phyloP scores from a whole-genome alignment of 495 filamentous ascomycete genomes.

The Penicillium nucicola region DNA sequence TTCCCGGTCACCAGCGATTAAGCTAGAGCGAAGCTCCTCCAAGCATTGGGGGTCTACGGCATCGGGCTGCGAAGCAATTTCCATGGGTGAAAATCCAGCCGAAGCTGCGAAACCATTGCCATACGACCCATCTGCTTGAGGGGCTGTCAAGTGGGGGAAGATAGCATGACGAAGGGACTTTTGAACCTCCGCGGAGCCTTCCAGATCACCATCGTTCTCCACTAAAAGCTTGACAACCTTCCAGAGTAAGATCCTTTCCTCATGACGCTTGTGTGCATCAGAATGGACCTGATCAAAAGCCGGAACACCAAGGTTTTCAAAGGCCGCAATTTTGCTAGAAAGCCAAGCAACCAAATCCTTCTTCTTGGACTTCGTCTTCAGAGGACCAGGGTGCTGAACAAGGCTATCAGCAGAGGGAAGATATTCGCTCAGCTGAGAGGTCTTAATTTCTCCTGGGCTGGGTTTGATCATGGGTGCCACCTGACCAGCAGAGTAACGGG shows the following conservation, averaged over 20 bases:
- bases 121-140: constrained; percentile 31
- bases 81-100: constrained; percentile 26
- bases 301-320: constrained; percentile 61
- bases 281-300: constrained; percentile 46
- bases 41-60: constrained; percentile 63
- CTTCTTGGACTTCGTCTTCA: constrained; percentile 88
- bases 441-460: constrained; percentile 78
- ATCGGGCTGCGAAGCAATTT: constrained; percentile 48
- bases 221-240: constrained; percentile 77
- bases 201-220: constrained; percentile 80
- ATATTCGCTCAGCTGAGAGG: constrained; percentile 65
- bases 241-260: constrained; percentile 85
- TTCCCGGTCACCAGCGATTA: constrained; percentile 79
- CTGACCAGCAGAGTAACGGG: constrained; percentile 75
- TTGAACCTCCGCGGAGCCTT: constrained; percentile 70
- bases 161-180: constrained; percentile 70
- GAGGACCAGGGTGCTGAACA: constrained; percentile 82
- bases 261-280: constrained; percentile 62
- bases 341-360: constrained; percentile 90
- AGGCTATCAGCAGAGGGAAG: constrained; percentile 66
- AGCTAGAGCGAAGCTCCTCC: constrained; percentile 63
- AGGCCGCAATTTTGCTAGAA: constrained; percentile 61
- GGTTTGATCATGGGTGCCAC: constrained; percentile 74
- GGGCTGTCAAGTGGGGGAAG: constrained; percentile 55
- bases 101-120: constrained; percentile 17